phyloP scores from a whole-genome alignment of 2,329 filamentous ascomycete species.

The Sclerotinia sclerotiorum region DNA sequence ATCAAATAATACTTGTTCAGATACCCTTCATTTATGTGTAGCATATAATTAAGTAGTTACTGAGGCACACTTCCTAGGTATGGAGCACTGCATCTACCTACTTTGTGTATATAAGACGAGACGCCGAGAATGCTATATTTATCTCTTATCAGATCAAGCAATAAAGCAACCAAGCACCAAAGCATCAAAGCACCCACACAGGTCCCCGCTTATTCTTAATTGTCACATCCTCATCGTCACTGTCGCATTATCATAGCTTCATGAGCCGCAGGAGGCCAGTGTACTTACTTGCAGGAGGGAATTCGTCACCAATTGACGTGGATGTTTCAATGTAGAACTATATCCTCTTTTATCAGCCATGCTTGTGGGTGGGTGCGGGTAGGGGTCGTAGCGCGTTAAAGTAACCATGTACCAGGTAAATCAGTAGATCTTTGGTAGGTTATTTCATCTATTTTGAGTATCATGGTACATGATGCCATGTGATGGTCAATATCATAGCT shows the following conservation, averaged over 20 bases:
- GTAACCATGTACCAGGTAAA: neutral
- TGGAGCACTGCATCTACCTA: neutral
- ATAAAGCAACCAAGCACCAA: too few species aligned
- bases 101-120: neutral
- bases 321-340: neutral
- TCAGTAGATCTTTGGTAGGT: neutral
- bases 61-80: neutral
- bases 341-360: slow-evolving; percentile 4
- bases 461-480: neutral
- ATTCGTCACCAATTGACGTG: neutral
- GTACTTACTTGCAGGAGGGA: neutral
- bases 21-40: neutral
- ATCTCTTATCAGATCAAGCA: slow-evolving; percentile 1
- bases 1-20: too few species aligned
- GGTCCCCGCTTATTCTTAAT: neutral
- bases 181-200: neutral
- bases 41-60: neutral
- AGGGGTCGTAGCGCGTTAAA: neutral
- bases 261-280: neutral
- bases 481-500: neutral
- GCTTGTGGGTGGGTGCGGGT: neutral
- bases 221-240: neutral
- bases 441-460: slow-evolving; percentile 5
- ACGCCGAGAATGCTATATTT: slow-evolving; percentile 9
- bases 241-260: neutral